phyloP scores from a whole-genome alignment of 2,329 filamentous ascomycete species.

The Verticillium klebahnii region DNA sequence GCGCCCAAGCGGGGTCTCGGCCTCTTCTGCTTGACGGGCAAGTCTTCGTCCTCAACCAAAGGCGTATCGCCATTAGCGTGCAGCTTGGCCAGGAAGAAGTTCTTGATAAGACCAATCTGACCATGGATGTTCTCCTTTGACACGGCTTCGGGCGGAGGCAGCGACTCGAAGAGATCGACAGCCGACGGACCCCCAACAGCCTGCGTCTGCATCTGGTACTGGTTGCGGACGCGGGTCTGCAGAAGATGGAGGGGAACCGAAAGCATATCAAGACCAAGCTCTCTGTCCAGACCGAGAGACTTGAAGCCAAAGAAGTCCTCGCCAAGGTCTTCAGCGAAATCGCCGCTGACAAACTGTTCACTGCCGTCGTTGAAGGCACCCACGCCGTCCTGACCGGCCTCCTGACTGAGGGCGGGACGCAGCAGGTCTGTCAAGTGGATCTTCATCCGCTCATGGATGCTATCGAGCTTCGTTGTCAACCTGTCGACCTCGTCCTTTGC shows the following conservation, averaged over 20 bases:
- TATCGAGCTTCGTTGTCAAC: constrained; percentile 69
- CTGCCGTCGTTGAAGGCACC: constrained; percentile 94
- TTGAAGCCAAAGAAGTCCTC: constrained; percentile 99
- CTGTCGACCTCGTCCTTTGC: constrained; percentile 92
- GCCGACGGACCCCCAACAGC: constrained; percentile 51
- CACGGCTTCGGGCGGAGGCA: constrained; percentile 70
- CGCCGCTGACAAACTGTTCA: constrained; percentile 92
- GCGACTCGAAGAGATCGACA: constrained; percentile 60
- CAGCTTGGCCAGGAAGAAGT: constrained; percentile 87
- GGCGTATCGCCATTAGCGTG: constrained; percentile 68
- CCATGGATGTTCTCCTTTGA: constrained; percentile 71
- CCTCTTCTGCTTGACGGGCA: constrained; percentile 86
- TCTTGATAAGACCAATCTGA: constrained; percentile 83
- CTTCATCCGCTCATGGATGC: constrained; percentile 94
- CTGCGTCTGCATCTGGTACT: constrained; percentile 71
- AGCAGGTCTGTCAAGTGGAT: constrained; percentile 87
- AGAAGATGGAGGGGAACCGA: constrained; percentile 92
- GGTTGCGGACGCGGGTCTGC: constrained; percentile 82
- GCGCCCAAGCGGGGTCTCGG: constrained; percentile 61
- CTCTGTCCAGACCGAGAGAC: constrained; percentile 84
- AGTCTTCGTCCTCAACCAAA: constrained; percentile 88
- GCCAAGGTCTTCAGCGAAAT: constrained; percentile 95
- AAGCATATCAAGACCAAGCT: constrained; percentile 82
- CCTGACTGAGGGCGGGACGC: constrained; percentile 73
- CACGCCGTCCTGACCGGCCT: constrained; percentile 77